Evolutionary conservation across 164 flowering plant species (phyloP).

Genomic region (Liriodendron chinense): DNA sequence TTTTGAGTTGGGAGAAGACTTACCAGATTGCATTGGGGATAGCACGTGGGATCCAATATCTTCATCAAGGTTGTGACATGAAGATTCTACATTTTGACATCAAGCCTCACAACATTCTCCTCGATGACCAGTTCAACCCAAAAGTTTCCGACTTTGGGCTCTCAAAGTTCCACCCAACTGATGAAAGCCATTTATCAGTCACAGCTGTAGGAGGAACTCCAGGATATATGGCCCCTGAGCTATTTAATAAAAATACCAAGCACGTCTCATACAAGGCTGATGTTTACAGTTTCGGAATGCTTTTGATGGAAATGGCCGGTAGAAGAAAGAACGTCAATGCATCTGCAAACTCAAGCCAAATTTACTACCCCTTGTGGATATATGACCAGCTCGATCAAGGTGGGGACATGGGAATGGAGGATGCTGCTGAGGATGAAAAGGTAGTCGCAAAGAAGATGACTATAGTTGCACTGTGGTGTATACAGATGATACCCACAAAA

Average conservation of each 20-base stretch:
- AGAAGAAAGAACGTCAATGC: background rate
- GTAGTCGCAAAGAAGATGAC: background rate
- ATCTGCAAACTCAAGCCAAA: background rate
- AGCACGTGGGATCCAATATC: constrained; percentile 3
- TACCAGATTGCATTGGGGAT: background rate
- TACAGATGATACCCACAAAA: constrained; percentile 9
- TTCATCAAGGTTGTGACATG: constrained; percentile 8
- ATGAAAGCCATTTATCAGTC: background rate
- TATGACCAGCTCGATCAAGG: constrained; percentile 1
- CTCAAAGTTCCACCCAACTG: background rate
- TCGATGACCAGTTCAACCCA: constrained; percentile 6
- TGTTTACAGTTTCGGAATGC: constrained; percentile 11
- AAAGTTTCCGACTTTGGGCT: constrained; percentile 14
- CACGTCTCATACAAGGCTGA: constrained; percentile 7
- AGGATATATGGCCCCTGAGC: no score
- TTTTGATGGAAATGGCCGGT: constrained; percentile 14
- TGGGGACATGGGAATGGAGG: background rate
- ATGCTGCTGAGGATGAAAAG: background rate
- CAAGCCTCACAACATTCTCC: constrained; percentile 15
- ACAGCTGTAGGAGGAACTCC: constrained; percentile 9
- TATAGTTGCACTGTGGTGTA: constrained; percentile 11
- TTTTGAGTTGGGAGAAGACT: background rate
- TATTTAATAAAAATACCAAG: constrained; percentile 1
- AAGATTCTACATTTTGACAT: constrained; percentile 15
- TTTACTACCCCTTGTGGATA: constrained; percentile 7